Base-by-base conservation (phyloP, 2,329 filamentous ascomycete genomes). In the Capronia americana region DNA sequence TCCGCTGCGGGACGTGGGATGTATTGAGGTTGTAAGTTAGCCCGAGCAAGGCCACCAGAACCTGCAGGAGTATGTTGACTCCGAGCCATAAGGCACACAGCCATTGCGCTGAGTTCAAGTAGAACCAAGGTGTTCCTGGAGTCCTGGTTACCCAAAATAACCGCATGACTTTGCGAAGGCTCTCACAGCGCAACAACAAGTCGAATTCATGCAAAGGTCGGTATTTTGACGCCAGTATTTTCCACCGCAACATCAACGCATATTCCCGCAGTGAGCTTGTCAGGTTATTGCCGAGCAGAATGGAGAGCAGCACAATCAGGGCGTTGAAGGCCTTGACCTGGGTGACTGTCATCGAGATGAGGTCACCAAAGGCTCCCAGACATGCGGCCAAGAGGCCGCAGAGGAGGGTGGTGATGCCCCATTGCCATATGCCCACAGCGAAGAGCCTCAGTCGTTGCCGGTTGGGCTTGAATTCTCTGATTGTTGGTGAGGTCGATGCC, bases 1-100 rank as follows among this genome's bases (percentile, higher is more conserved):
- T 98, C 61, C 94, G 88, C 8, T 93, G 53, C 2, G 69, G 69
- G 34, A 63, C 20, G 2, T 57, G 28, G 14, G 71, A 69, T 6
- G 67, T 67, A 50, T 70, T 64, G 46, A 73, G 63, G 32, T 64
- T 69, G 59, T 73, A 72, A 4, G 70, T 72, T 57, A 73, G 57
- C 1, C 71, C 71, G 6, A 72, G 65, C n/a, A 70, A 56, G 24
- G 69, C 71, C 12, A 72, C 67, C 11, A 70, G 63, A 48, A 73
- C 58, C 38, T 70, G 67, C 5, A 71, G 53, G 23, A 65, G 57
- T 4, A 73, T 34, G 50, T 70, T 70, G 38, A 72, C 53, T 14
- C 53, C 44, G 6, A 73, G 41, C 66, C 69, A 73, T 4, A 70
- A 5, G 4, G 60, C 48, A 46, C 70, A 72, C 20, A 72, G 50